phyloP scores from a whole-genome alignment of 208 protist genomes.

The Trypanosoma mega region DNA sequence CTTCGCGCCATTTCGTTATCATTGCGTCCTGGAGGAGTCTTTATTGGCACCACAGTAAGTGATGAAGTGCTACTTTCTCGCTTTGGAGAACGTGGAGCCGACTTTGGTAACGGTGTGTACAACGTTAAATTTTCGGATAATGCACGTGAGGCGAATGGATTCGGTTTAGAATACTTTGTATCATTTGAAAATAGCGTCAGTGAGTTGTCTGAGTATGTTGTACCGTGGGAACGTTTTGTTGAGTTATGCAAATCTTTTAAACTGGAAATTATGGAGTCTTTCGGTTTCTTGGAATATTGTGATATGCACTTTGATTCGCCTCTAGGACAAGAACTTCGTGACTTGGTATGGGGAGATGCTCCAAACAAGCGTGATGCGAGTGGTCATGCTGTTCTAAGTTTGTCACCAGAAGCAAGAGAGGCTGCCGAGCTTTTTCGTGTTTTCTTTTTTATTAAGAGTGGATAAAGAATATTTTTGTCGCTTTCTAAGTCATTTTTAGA shows the following conservation, averaged over 20 bases:
- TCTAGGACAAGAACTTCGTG: conserved; percentile 32
- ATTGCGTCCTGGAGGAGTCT: conserved; percentile 50
- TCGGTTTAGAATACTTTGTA: conserved; percentile 59
- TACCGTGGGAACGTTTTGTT: conserved; percentile 66
- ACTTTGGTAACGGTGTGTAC: conserved; percentile 57
- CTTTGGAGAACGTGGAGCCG: conserved; percentile 29
- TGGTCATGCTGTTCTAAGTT: conserved; percentile 25
- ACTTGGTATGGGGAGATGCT: conserved; percentile 21
- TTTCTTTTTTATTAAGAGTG: conserved; percentile 62
- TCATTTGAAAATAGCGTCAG: conserved; percentile 66
- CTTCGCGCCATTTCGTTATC: conserved; percentile 38
- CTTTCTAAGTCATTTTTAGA: neutral
- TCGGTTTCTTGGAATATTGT: conserved; percentile 48
- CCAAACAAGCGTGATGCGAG: conserved; percentile 26
- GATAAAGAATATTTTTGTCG: neutral
- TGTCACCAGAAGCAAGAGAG: conserved; percentile 35
- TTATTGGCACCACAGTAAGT: conserved; percentile 74
- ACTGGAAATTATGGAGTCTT: conserved; percentile 39
- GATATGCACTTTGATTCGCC: conserved; percentile 37
- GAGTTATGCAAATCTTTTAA: conserved; percentile 35
- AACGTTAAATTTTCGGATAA: conserved; percentile 43
- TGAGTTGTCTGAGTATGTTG: conserved; percentile 66
- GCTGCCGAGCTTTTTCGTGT: conserved; percentile 53
- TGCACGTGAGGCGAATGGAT: conserved; percentile 22
- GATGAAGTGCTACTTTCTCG: conserved; percentile 46